These are phyloP conservation scores for Pythium sp. DNA, from an alignment of 352 stramenopile species.

Conservation along the genomic window DNA sequence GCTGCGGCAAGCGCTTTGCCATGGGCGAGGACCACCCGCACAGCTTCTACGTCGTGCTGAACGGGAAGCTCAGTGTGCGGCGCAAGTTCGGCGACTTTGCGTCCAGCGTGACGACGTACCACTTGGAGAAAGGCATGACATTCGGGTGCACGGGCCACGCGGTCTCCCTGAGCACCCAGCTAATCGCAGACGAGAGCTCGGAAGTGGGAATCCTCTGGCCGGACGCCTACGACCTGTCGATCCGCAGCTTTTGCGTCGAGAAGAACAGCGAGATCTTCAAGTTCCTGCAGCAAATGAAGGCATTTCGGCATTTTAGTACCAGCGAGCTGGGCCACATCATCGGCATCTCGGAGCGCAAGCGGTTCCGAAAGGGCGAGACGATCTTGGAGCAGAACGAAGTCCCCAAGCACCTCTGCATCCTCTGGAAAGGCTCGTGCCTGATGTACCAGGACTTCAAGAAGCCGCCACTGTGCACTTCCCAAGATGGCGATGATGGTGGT, in stretches of 20 bases:
- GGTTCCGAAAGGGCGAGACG: constrained; percentile 63
- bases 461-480: constrained; percentile 31
- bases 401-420: constrained; percentile 44
- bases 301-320: constrained; percentile 54
- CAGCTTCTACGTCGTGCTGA: constrained; percentile 67
- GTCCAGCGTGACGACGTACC: constrained; percentile 63
- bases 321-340: constrained; percentile 69
- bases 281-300: constrained; percentile 67
- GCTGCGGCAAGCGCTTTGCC: constrained; percentile 54
- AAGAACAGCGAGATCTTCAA: constrained; percentile 64
- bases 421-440: constrained; percentile 64
- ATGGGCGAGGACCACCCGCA: constrained; percentile 56
- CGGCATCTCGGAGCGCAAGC: constrained; percentile 66
- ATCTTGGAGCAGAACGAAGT: constrained; percentile 64
- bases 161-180: constrained; percentile 38
- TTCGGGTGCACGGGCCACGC: constrained; percentile 61
- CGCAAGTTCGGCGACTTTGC: constrained; percentile 58
- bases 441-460: constrained; percentile 66
- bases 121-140: constrained; percentile 48
- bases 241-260: constrained; percentile 51
- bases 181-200: constrained; percentile 65
- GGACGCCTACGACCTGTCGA: constrained; percentile 47
- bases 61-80: constrained; percentile 53
- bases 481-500: constrained; percentile 10
- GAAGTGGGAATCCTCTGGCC: constrained; percentile 71